Base-by-base conservation (phyloP, 306 rosid species). In the Psophocarpus tetragonolobus region DNA sequence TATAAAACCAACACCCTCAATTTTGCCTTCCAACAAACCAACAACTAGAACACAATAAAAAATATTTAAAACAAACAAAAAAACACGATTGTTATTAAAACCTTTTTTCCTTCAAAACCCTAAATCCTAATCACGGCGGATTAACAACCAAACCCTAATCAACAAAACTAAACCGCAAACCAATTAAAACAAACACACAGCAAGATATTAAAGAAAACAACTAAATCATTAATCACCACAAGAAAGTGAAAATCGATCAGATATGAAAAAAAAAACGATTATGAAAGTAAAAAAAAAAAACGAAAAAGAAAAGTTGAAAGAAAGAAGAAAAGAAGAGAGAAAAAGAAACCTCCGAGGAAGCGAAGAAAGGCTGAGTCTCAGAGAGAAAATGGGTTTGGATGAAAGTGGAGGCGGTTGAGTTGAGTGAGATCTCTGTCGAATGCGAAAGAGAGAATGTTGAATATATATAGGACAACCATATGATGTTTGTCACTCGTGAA, bases 371-470 rank as follows among this genome's bases (percentile, higher is more conserved):
- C 79, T n/a, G n/a, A n/a, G n/a, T n/a, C n/a, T n/a, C n/a, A n/a
- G n/a, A n/a, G n/a, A n/a, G n/a, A n/a, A n/a, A n/a, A n/a, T n/a
- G n/a, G n/a, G n/a, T n/a, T n/a, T n/a, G n/a, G n/a, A n/a, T 74
- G 20, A 10, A 18, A 36, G 71, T 65, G 71, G 71, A 65, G 71
- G 71, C 71, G 29, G 32, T 74, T 50, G 70, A 38, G 54, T 8
- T 21, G 45, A 74, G 68, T 57, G 38, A 63, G 78, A 74, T 74
- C 78, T 74, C 57, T 74, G 27, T 45, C 20, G 44, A 74, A 0
- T 24, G 68, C 9, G 2, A 56, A 30, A 2, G 54, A 8, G 11
- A 57, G 58, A 58, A 5, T 26, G n/a, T 7, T 54, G 62, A 39
- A 26, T 74, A 74, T 74, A 57, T 74, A 74, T 58, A 74, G 71